Percentiles rank a stretch among this genome's conserved stretches.
These are phyloP conservation scores for Vitellaria paradoxa DNA, from an alignment of 179 eudicot species.

Conservation along the genomic window DNA sequence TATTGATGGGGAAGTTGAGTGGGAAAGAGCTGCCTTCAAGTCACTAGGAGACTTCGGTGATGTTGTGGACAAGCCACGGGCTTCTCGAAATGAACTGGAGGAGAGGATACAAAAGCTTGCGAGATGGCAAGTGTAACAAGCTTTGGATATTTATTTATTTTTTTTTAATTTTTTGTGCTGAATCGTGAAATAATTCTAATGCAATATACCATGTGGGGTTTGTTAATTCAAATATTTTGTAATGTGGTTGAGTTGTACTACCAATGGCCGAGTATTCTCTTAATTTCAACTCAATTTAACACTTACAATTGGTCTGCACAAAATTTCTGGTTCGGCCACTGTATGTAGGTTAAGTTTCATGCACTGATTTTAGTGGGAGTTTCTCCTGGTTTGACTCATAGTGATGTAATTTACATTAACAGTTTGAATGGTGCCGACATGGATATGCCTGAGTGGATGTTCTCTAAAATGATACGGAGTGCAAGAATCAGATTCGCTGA, in stretches of 20 bases:
- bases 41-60: slow-evolving; percentile 35
- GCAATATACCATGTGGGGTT: background rate
- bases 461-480: slow-evolving; percentile 83
- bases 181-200: background rate
- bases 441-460: slow-evolving; percentile 92
- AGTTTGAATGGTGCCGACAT: slow-evolving; percentile 72
- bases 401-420: slow-evolving; percentile 32
- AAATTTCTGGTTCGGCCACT: too few relatives aligned
- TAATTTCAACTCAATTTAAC: too few relatives aligned
- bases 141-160: slow-evolving; percentile 6
- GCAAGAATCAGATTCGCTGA: slow-evolving; percentile 81
- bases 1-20: slow-evolving; percentile 27
- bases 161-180: background rate
- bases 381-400: slow-evolving; percentile 13
- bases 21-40: slow-evolving; percentile 53
- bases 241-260: background rate
- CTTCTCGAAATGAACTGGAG: slow-evolving; percentile 75
- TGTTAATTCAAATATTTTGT: background rate
- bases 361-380: slow-evolving; percentile 4
- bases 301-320: too few relatives aligned
- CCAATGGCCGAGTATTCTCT: background rate
- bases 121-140: slow-evolving; percentile 46
- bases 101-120: slow-evolving; percentile 90
- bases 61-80: slow-evolving; percentile 48
- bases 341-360: background rate